Percentiles rank a stretch among this genome's conserved stretches.
Evolutionary conservation across 768 basidiomycete species (phyloP).

Genomic region (Panellus pusillus): DNA sequence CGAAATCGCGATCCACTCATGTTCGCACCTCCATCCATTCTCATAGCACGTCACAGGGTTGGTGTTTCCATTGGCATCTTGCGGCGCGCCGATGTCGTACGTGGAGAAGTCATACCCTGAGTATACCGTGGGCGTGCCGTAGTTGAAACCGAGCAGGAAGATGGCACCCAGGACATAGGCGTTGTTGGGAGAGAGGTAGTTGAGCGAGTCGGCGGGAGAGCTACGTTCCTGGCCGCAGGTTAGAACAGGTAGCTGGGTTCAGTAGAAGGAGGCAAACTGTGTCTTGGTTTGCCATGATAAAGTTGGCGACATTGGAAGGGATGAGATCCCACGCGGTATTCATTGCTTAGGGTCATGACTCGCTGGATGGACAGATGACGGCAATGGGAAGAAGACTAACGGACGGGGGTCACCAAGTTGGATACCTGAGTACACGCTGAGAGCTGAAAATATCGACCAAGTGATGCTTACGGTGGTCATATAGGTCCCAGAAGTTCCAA

Average conservation of each 20-base stretch:
- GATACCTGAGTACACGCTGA: conserved; percentile 9
- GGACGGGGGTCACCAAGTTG: conserved; percentile 11
- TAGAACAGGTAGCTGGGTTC: neutral
- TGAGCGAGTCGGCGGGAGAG: conserved; percentile 11
- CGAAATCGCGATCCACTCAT: conserved; percentile 38
- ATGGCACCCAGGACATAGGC: conserved; percentile 12
- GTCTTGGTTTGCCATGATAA: conserved; percentile 16
- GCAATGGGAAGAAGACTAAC: conserved; percentile 1
- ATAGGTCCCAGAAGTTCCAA: conserved; percentile 10
- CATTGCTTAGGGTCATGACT: conserved; percentile 8
- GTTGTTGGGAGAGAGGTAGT: conserved; percentile 8
- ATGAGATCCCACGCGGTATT: conserved; percentile 14
- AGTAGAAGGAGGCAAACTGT: conserved; percentile 6
- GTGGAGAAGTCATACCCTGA: conserved; percentile 9
- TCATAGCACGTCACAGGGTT: conserved; percentile 24
- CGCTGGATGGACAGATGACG: neutral
- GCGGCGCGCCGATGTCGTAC: conserved; percentile 13
- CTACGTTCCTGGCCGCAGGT: conserved; percentile 11
- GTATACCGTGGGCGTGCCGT: conserved; percentile 16
- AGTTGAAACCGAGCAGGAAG: conserved; percentile 16
- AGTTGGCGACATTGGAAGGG: conserved; percentile 9
- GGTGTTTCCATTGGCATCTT: conserved; percentile 23
- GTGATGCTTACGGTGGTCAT: conserved; percentile 12
- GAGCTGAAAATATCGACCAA: neutral
- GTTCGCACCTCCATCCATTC: conserved; percentile 16